phyloP scores from a whole-genome alignment of 176 grass and related monocot genomes.

The Carex parvula region DNA sequence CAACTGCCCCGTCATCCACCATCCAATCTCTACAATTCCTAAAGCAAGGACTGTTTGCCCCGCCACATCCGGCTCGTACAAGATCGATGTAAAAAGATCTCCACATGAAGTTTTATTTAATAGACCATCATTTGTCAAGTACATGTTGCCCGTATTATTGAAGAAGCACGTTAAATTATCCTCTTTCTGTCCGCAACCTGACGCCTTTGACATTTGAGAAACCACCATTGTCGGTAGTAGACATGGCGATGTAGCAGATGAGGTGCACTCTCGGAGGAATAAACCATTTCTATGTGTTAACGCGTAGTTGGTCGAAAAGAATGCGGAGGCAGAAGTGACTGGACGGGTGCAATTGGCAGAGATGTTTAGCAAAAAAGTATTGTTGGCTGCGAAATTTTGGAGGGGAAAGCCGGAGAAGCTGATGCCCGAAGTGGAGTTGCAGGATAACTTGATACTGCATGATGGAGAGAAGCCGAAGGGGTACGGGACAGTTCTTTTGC shows the following conservation, averaged over 20 bases:
- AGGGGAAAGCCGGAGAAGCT: conserved; percentile 10
- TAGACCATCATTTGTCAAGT: background rate
- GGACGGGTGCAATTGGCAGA: conserved; percentile 32
- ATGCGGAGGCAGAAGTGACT: background rate
- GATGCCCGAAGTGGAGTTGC: background rate
- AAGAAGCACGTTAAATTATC: conserved; percentile 29
- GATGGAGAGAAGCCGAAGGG: conserved; percentile 56
- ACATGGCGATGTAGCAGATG: rapidly evolving
- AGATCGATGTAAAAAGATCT: conserved; percentile 25
- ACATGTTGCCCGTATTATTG: background rate
- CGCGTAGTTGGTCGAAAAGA: conserved; percentile 39
- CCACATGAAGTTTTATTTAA: background rate
- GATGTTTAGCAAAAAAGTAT: conserved; percentile 25
- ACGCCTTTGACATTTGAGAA: background rate
- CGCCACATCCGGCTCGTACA: background rate
- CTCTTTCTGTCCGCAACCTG: background rate
- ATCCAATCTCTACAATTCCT: conserved; percentile 34
- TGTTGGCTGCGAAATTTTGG: background rate
- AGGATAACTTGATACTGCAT: conserved; percentile 38
- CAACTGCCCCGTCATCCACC: conserved; percentile 68
- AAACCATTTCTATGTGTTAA: conserved; percentile 33
- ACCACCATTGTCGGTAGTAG: background rate
- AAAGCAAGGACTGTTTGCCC: conserved; percentile 24
- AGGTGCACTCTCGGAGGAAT: conserved; percentile 27
- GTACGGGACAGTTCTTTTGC: conserved; percentile 1